Percentiles rank a stretch among this genome's conserved stretches.
Conservation (phyloP, 441 rosid genomes). For the Gossypium aridum region DNA sequence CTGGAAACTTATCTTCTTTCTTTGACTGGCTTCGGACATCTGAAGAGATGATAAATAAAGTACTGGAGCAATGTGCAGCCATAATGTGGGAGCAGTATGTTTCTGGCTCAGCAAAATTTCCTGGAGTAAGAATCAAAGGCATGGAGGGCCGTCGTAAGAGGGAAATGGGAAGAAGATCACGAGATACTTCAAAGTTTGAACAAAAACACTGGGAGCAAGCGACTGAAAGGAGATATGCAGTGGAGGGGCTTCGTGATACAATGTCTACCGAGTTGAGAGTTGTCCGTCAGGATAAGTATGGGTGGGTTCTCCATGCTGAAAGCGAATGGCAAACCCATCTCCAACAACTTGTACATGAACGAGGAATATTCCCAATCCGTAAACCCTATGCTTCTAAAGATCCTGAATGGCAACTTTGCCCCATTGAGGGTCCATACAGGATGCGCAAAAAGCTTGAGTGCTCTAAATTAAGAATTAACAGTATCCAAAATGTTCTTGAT, state of each 20-base stretch:
- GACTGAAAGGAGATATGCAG: constrained; percentile 91
- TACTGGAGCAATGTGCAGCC: constrained; percentile 97
- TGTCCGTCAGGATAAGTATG: constrained; percentile 99
- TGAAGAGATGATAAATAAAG: constrained; percentile 72
- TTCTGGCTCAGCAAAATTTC: constrained; percentile 95
- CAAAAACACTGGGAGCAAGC: constrained; percentile 92
- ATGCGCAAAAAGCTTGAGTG: constrained; percentile 99
- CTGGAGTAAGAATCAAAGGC: constrained; percentile 94
- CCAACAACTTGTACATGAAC: constrained; percentile 97
- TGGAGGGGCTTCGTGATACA: constrained; percentile 90
- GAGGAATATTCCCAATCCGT: constrained; percentile 89
- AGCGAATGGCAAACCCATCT: constrained; percentile 99
- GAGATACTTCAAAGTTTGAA: constrained; percentile 79
- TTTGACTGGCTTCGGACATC: constrained; percentile 88
- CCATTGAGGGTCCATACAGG: constrained; percentile 99
- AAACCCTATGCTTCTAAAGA: constrained; percentile 53
- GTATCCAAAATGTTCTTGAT: constrained; percentile 82
- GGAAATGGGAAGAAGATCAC: constrained; percentile 89
- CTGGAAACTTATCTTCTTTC: constrained; percentile 70
- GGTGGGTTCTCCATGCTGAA: constrained; percentile 99
- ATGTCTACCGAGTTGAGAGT: constrained; percentile 99
- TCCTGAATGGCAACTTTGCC: constrained; percentile 99
- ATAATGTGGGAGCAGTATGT: constrained; percentile 98
- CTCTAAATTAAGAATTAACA: constrained; percentile 73
- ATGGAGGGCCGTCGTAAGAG: constrained; percentile 93